Base-by-base conservation (phyloP, 1,139 yeast genomes). In the Sugiyamaella pinicola region DNA sequence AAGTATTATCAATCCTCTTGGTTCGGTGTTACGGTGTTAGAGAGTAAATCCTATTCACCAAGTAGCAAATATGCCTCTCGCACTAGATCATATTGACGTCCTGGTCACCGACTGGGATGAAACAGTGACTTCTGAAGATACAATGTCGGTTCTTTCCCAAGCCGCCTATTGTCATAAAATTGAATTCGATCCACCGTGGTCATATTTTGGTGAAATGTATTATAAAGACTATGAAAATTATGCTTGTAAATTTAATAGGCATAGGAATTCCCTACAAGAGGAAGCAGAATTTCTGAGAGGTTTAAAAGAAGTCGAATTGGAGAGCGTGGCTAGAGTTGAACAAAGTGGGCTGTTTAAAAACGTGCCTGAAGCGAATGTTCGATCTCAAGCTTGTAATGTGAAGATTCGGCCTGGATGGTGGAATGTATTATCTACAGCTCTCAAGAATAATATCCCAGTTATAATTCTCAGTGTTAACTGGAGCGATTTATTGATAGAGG, bases 41-140 rank as follows among this genome's bases (percentile, higher is more conserved):
- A n/a, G n/a, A n/a, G n/a, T n/a, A n/a, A n/a, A n/a, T n/a, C n/a
- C n/a, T n/a, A n/a, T n/a, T n/a, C n/a, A n/a, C n/a, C n/a, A n/a
- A n/a, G 8, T 26, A 26, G 31, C 24, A 13, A 29, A 19, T 9
- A 46, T 46, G 49, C 35, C 38, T 9, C 49, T 46, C 19, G 19
- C 42, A 10, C 35, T 58, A 34, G 42, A 51, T 33, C 51, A 49
- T 17, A 47, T 61, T 18, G 56, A 53, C 22, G 47, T 54, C 22
- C 52, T 81, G 15, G 72, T 81, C 0, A 63, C 79, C 2, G 93
- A 85, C 63, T 85, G 87, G 84, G 93, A 85, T 64, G 91, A 84
- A 54, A 85, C 91, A 0, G 73, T 83, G 24, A 84, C 91, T 0
- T 58, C 64, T 7, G 60, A 66, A 13, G 91, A 85, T 64, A 84